Base-by-base conservation (phyloP, 2,329 filamentous ascomycete genomes). In the Conoideocrella luteorostrata region DNA sequence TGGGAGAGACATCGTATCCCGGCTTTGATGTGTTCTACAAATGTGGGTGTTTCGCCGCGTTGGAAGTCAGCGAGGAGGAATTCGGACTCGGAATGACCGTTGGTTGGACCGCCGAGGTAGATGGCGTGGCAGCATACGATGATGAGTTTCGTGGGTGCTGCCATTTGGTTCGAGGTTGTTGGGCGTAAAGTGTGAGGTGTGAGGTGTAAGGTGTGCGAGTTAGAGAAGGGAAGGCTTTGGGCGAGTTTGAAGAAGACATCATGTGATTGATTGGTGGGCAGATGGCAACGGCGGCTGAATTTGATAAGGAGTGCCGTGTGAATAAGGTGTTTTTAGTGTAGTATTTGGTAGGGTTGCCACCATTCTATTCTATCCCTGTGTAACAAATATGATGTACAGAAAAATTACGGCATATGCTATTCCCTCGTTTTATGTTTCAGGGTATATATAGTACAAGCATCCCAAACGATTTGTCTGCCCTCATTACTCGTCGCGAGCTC, bases 121-220 rank as follows among this genome's bases (percentile, higher is more conserved):
- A 91, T 87, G 22, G 80, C 86, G 65, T 95, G 88, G 60, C 88
- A 90, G 68, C 88, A 93, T 40, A 94, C 84, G 38, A 94, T 67
- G 41, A 94, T 78, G 10, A 94, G 73, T 50, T 86, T 65, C 0
- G 49, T 33, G 26, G 46, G 47, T 42, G 46, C 20, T 46, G 52
- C 53, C 33, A 20, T 48, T 34, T 36, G 12, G 17, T n/a, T n/a
- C n/a, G n/a, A n/a, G n/a, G n/a, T n/a, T n/a, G n/a, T n/a, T n/a
- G n/a, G n/a, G n/a, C n/a, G n/a, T n/a, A 23, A 12, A 18, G 29
- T 5, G 20, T 4, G 39, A 24, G 20, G 29, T 30, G 20, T 2
- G n/a, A n/a, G n/a, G n/a, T n/a, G n/a, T n/a, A n/a, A n/a, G n/a
- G n/a, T n/a, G n/a, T 15, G 30, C 26, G 37, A 15, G 4, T 18